phyloP scores from a whole-genome alignment of 1,284 basidiomycete species.

The Rhodotorula sp. region DNA sequence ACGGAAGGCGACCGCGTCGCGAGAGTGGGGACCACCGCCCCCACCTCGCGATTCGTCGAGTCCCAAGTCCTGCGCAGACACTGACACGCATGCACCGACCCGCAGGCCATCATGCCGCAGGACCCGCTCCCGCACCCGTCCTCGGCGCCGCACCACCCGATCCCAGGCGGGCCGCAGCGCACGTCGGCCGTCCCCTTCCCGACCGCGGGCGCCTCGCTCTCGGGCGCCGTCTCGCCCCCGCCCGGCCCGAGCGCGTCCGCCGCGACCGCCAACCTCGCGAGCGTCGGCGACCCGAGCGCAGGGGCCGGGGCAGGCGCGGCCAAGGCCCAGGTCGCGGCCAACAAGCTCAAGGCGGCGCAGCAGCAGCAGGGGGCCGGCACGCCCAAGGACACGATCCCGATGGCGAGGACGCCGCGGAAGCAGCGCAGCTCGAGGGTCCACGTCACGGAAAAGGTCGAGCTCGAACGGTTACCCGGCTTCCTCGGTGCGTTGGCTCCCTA shows the following conservation, averaged over 20 bases:
- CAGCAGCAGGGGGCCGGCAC: conserved; percentile 49
- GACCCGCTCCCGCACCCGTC: conserved; percentile 62
- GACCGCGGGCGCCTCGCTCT: conserved; percentile 5
- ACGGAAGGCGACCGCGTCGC: not conserved
- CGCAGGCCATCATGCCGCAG: conserved; percentile 61
- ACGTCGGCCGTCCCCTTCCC: conserved; percentile 31
- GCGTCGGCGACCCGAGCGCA: conserved; percentile 28
- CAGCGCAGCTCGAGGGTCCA: conserved; percentile 95
- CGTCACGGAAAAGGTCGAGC: conserved; percentile 92
- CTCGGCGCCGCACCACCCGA: conserved; percentile 57
- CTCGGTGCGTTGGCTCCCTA: conserved; percentile 63
- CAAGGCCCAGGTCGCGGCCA: conserved; percentile 52
- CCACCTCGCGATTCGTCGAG: not conserved
- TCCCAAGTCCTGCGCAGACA: not conserved
- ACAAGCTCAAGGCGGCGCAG: conserved; percentile 46
- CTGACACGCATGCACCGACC: not conserved
- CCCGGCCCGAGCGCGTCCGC: conserved; percentile 5
- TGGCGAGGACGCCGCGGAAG: conserved; percentile 89
- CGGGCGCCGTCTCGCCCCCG: conserved; percentile 45
- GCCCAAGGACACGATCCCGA: conserved; percentile 89
- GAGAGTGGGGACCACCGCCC: not conserved
- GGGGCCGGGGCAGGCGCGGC: conserved; percentile 46
- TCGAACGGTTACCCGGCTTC: conserved; percentile 93
- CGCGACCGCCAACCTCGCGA: conserved; percentile 9
- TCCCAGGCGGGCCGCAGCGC: conserved; percentile 58